These are phyloP conservation scores for Pseudogymnoascus sp. DNA, from an alignment of 2,329 filamentous ascomycete species.

Conservation along the genomic window DNA sequence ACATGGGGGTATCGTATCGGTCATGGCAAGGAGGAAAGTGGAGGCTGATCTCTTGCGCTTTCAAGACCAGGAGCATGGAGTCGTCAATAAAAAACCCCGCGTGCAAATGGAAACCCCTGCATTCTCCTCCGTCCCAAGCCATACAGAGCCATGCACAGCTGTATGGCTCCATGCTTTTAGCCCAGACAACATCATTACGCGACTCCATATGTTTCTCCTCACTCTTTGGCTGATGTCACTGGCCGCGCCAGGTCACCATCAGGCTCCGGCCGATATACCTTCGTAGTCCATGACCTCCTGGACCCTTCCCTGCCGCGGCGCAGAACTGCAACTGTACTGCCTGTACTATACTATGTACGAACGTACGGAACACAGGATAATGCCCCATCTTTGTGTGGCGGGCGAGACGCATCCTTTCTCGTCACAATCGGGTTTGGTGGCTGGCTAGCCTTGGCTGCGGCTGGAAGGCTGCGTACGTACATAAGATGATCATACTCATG, in stretches of 20 bases:
- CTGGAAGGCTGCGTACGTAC: slow-evolving; percentile 6
- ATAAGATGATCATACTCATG: slow-evolving; percentile 5
- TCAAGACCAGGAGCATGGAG: slow-evolving; percentile 6
- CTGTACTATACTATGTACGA: neutral
- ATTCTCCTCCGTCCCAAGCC: slow-evolving; percentile 1
- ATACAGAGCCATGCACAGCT: slow-evolving; percentile 2
- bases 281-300: neutral
- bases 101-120: slow-evolving; percentile 1
- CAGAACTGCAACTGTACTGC: neutral
- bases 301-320: neutral
- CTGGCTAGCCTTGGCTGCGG: slow-evolving; percentile 2
- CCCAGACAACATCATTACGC: slow-evolving; percentile 4
- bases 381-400: slow-evolving; percentile 7
- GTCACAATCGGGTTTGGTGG: slow-evolving; percentile 8
- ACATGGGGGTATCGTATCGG: slow-evolving; percentile 7
- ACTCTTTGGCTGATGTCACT: slow-evolving; percentile 5
- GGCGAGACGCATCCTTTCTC: slow-evolving; percentile 7
- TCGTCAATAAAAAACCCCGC: slow-evolving; percentile 5
- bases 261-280: neutral
- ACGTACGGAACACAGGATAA: slow-evolving; percentile 3
- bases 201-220: slow-evolving; percentile 7
- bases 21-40: slow-evolving; percentile 1
- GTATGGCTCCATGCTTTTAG: slow-evolving; percentile 8
- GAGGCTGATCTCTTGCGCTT: slow-evolving; percentile 8
- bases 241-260: neutral